These are phyloP conservation scores for Metschnikowia kunwiensis DNA, from an alignment of 805 yeast species.

Conservation along the genomic window DNA sequence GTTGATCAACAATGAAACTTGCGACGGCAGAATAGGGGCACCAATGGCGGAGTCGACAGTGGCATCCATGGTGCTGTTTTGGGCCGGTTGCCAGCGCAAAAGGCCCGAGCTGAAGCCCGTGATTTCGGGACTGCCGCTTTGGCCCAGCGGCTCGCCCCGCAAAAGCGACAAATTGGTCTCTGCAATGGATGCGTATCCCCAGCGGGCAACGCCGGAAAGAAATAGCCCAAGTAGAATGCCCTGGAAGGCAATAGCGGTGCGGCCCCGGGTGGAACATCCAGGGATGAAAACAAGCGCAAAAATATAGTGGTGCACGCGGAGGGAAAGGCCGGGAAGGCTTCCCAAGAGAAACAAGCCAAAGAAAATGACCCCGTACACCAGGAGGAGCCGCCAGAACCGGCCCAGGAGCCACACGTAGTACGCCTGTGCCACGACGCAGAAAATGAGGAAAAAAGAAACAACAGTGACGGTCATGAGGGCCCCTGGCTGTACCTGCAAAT, in stretches of 20 bases:
- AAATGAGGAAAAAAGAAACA: conserved; percentile 44
- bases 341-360: conserved; percentile 32
- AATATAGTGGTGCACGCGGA: conserved; percentile 78
- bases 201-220: conserved; percentile 80
- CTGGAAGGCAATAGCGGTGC: conserved; percentile 70
- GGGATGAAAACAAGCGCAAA: conserved; percentile 75
- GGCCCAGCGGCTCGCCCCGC: conserved; percentile 71
- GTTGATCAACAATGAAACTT: conserved; percentile 66
- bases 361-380: conserved; percentile 50
- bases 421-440: conserved; percentile 69
- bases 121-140: conserved; percentile 50
- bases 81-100: conserved; percentile 34
- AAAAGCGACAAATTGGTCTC: conserved; percentile 68
- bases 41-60: conserved; percentile 19
- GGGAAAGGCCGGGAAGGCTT: conserved; percentile 59
- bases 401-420: conserved; percentile 78
- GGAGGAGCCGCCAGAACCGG: conserved; percentile 55
- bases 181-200: conserved; percentile 91
- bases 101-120: conserved; percentile 33
- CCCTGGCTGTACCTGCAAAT: conserved; percentile 73
- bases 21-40: conserved; percentile 28
- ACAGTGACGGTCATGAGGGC: conserved; percentile 61
- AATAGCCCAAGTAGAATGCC: conserved; percentile 81
- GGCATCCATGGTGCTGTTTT: conserved; percentile 5
- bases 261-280: conserved; percentile 75